Percentiles rank a stretch among this genome's conserved stretches.
Conservation (phyloP, 345 rosid species). For the Gossypium australe region DNA sequence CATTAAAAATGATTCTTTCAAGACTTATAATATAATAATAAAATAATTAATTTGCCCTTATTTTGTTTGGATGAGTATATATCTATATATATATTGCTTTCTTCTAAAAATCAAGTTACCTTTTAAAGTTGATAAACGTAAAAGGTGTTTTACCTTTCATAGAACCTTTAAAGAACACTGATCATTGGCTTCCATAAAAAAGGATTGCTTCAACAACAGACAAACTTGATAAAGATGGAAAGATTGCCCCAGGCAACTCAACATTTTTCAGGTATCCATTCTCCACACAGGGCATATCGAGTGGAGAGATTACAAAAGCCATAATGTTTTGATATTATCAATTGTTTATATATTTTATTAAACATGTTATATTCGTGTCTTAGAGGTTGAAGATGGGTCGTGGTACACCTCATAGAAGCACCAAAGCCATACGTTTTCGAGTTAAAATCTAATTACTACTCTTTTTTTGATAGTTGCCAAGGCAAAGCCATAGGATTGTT, state of each 20-base stretch:
- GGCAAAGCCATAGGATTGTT: neutral
- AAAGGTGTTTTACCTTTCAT: neutral
- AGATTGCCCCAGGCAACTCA: neutral
- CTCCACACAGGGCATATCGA: neutral
- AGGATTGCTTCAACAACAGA: neutral
- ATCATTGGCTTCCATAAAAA: neutral
- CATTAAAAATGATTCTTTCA: neutral
- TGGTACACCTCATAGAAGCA: constrained; percentile 14
- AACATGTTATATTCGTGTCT: neutral
- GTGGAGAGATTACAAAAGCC: neutral
- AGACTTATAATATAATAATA: neutral
- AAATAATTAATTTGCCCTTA: neutral
- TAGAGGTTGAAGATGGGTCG: neutral
- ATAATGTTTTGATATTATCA: neutral
- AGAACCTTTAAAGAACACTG: neutral
- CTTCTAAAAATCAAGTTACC: neutral
- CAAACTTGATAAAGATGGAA: neutral
- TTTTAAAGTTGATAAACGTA: neutral
- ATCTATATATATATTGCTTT: neutral
- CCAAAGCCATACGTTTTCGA: neutral
- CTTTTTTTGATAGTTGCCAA: neutral
- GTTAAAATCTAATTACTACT: neutral
- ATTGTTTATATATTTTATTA: neutral
- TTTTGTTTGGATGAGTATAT: neutral
- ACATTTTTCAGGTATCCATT: neutral